Evolutionary conservation across 164 flowering plant genomes (phyloP).

Genomic region (Tetracentron sinense): DNA sequence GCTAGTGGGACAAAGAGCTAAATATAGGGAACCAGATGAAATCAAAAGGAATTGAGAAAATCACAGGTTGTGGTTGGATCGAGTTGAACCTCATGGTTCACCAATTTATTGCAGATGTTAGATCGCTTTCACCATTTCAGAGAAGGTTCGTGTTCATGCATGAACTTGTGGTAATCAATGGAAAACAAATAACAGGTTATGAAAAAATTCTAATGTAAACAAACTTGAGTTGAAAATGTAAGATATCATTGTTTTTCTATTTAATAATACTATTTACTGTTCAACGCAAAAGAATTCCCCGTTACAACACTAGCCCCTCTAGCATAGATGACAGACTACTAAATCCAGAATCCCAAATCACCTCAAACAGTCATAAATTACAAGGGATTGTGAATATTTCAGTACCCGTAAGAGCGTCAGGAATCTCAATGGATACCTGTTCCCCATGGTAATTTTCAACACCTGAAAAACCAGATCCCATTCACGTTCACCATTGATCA

Average conservation of each 20-base stretch:
- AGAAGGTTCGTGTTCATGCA: neutral
- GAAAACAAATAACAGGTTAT: neutral
- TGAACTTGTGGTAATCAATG: neutral
- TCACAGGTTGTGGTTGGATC: conserved; percentile 22
- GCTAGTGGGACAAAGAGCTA: conserved; percentile 17
- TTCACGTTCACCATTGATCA: no score
- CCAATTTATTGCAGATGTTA: no score
- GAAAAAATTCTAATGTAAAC: neutral
- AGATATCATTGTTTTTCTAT: neutral
- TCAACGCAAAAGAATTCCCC: conserved; percentile 11
- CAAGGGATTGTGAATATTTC: neutral
- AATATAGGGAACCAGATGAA: conserved; percentile 20
- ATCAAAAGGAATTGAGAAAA: conserved; percentile 14
- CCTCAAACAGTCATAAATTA: neutral
- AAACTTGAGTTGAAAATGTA: neutral
- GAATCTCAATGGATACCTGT: neutral
- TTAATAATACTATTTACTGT: neutral
- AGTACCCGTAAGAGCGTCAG: neutral
- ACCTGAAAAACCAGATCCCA: neutral
- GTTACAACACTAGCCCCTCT: neutral
- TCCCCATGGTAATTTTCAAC: neutral
- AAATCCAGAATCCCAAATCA: neutral
- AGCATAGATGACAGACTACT: neutral
- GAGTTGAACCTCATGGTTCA: conserved; percentile 14
- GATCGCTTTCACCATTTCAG: neutral